phyloP scores from a whole-genome alignment of 2,329 filamentous ascomycete species.

The Ophiostoma angusticollis region DNA sequence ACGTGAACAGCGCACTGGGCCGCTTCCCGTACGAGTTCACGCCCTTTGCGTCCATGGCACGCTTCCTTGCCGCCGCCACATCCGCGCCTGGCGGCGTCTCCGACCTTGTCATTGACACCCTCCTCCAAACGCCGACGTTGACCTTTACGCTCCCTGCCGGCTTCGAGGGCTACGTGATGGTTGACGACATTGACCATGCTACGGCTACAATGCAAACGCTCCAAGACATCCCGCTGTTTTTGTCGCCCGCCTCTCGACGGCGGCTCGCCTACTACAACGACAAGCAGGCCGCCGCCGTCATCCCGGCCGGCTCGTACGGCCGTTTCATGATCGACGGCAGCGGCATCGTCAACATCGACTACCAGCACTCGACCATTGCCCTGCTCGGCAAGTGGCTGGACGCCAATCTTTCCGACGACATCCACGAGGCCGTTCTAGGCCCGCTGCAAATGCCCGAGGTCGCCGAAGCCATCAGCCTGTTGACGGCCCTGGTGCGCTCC shows the following conservation, averaged over 20 bases:
- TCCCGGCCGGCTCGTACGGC: constrained; percentile 54
- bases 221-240: constrained; percentile 51
- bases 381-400: constrained; percentile 68
- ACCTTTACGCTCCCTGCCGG: constrained; percentile 62
- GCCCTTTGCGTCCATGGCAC: constrained; percentile 60
- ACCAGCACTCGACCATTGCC: constrained; percentile 65
- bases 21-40: constrained; percentile 78
- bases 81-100: constrained; percentile 23
- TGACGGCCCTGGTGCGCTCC: constrained; percentile 55
- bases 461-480: constrained; percentile 59
- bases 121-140: constrained; percentile 59
- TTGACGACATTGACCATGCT: constrained; percentile 59
- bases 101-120: constrained; percentile 43
- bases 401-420: constrained; percentile 47
- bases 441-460: constrained; percentile 47
- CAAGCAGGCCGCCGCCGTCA: constrained; percentile 33
- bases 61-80: constrained; percentile 45
- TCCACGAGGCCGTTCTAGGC: constrained; percentile 39
- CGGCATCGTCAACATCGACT: constrained; percentile 63
- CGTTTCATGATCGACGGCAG: constrained; percentile 66
- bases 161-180: constrained; percentile 64
- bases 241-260: constrained; percentile 31
- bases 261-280: constrained; percentile 32
- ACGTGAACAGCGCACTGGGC: constrained; percentile 55
- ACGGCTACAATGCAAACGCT: constrained; percentile 62